phyloP scores from a whole-genome alignment of 2,329 filamentous ascomycete genomes.

The Trichoderma sp. region DNA sequence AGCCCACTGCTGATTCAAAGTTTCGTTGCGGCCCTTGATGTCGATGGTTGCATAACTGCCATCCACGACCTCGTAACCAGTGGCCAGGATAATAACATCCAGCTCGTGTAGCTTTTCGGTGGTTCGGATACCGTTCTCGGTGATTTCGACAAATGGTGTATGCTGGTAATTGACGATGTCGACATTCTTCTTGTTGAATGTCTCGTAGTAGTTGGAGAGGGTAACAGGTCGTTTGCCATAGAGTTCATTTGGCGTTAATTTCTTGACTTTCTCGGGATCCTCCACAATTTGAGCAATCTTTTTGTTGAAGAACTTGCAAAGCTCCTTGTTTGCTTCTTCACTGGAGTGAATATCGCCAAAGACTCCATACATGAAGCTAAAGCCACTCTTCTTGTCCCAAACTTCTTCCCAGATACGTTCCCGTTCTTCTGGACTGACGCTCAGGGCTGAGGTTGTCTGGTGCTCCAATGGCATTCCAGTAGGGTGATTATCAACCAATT shows the following conservation, averaged over 20 bases:
- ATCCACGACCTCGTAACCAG: not conserved
- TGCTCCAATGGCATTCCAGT: not conserved
- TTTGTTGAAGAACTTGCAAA: not conserved
- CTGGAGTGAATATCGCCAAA: not conserved
- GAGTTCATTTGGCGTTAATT: not conserved
- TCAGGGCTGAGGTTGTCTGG: not conserved
- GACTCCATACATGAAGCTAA: not conserved
- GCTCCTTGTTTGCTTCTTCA: not conserved
- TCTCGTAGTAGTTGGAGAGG: not conserved
- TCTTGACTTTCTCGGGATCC: not conserved
- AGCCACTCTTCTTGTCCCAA: not conserved
- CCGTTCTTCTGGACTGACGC: slow-evolving; percentile 1
- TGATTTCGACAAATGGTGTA: not conserved
- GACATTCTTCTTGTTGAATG: slow-evolving; percentile 1
- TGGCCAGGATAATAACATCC: not conserved
- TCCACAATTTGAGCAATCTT: slow-evolving; percentile 4
- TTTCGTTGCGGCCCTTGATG: not conserved
- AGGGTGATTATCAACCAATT: not conserved
- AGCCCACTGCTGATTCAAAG: not conserved
- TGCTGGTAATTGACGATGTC: not conserved
- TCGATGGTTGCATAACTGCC: not conserved
- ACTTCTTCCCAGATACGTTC: not conserved
- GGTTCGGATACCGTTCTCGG: not conserved
- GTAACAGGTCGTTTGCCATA: not conserved
- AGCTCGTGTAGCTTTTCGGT: slow-evolving; percentile 2